phyloP scores from a whole-genome alignment of 2,329 filamentous ascomycete species.

The Aspergillus japonicus region DNA sequence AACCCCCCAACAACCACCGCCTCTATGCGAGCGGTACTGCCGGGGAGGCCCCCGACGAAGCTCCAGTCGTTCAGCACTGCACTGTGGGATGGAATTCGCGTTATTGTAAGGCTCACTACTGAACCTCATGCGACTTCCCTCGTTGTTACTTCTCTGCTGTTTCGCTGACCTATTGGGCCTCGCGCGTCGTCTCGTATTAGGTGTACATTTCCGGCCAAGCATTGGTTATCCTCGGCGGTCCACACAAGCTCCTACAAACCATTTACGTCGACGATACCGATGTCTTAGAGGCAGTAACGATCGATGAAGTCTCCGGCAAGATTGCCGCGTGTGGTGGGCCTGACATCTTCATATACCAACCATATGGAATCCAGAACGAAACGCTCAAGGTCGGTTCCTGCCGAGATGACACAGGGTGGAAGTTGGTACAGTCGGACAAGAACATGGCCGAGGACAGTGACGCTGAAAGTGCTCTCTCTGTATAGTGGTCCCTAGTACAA shows the following conservation, averaged over 20 bases:
- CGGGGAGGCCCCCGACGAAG: conserved; percentile 73
- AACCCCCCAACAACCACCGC: conserved; percentile 29
- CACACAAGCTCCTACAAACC: conserved; percentile 77
- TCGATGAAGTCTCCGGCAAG: conserved; percentile 81
- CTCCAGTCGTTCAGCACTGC: conserved; percentile 74
- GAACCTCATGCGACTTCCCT: background rate
- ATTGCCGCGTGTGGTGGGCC: conserved; percentile 71
- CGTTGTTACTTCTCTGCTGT: background rate
- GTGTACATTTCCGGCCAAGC: conserved; percentile 88
- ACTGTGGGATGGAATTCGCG: conserved; percentile 68
- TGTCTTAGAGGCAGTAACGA: conserved; percentile 70
- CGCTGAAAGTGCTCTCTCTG: conserved; percentile 18
- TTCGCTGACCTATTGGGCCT: conserved; percentile 13
- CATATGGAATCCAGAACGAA: conserved; percentile 68
- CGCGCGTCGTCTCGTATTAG: conserved; percentile 46
- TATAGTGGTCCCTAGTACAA: conserved; percentile 60
- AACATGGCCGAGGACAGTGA: conserved; percentile 10
- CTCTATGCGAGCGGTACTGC: conserved; percentile 75
- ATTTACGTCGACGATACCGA: conserved; percentile 76
- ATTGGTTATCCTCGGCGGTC: conserved; percentile 75
- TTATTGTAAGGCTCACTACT: conserved; percentile 61
- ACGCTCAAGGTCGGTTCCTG: conserved; percentile 64
- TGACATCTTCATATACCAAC: conserved; percentile 73
- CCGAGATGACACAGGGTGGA: conserved; percentile 14
- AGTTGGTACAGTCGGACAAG: background rate